Conservation (phyloP, 257 asterid species). For the Solanum microdontum region DNA sequence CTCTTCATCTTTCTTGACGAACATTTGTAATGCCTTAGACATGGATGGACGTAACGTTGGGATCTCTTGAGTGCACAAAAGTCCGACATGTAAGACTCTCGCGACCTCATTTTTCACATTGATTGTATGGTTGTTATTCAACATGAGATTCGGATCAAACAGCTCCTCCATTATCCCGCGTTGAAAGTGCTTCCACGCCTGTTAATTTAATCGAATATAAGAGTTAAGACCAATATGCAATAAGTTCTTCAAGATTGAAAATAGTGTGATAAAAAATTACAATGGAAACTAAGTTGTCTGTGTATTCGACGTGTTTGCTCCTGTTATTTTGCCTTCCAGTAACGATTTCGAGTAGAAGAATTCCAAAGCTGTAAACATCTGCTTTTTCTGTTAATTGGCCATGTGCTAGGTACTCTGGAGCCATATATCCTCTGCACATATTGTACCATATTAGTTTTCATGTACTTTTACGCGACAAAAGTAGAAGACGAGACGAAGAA, state of each 20-base stretch:
- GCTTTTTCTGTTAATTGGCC: conserved; percentile 35
- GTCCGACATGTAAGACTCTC: conserved; percentile 11
- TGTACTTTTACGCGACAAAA: background rate
- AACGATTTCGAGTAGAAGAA: conserved; percentile 24
- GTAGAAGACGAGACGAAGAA: background rate
- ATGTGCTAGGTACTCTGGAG: conserved; percentile 35
- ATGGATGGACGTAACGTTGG: conserved; percentile 8
- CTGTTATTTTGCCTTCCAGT: conserved; percentile 27
- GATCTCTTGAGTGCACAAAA: conserved; percentile 10
- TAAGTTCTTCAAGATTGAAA: background rate
- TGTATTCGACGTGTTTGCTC: conserved; percentile 21
- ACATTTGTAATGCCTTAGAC: conserved; percentile 10
- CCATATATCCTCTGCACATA: conserved; percentile 31
- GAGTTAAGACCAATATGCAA: background rate
- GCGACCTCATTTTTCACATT: background rate
- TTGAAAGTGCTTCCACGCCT: conserved; percentile 35
- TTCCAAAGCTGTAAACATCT: conserved; percentile 34
- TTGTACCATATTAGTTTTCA: background rate
- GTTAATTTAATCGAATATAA: background rate
- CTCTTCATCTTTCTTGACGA: conserved; percentile 3
- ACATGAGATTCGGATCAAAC: conserved; percentile 30
- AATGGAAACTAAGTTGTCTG: conserved; percentile 18
- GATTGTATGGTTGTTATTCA: conserved; percentile 6
- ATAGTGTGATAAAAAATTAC: conserved; percentile 6
- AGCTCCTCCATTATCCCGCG: conserved; percentile 13